Percentiles rank a stretch among this genome's conserved stretches.
These are phyloP conservation scores for Goniomonas avonlea DNA, from an alignment of 78 protist genomes.

Conservation along the genomic window DNA sequence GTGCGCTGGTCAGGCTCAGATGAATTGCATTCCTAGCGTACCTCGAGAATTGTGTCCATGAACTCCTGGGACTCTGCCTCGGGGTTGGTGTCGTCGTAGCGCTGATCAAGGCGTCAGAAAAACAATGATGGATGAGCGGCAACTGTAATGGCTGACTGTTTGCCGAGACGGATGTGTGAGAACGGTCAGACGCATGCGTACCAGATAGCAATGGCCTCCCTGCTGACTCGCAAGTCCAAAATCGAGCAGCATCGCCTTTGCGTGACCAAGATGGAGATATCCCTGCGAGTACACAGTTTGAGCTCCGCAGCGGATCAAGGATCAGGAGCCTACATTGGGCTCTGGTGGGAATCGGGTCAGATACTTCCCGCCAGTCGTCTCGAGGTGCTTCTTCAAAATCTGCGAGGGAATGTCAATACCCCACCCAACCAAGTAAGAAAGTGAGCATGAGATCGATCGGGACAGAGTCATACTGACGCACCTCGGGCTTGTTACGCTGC, in stretches of 20 bases:
- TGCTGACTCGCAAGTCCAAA: constrained; percentile 77
- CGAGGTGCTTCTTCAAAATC: constrained; percentile 21
- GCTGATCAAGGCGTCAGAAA: neutral
- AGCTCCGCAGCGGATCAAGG: neutral
- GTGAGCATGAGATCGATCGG: neutral
- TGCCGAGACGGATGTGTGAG: too few relatives aligned
- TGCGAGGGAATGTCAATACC: neutral
- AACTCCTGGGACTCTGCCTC: constrained; percentile 82
- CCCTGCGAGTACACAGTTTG: constrained; percentile 63
- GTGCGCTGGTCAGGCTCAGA: constrained; percentile 12
- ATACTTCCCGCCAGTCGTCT: constrained; percentile 67
- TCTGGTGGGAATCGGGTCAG: constrained; percentile 98
- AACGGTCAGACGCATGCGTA: too few relatives aligned
- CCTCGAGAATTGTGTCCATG: constrained; percentile 73
- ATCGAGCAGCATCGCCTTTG: constrained; percentile 92
- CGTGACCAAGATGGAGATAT: constrained; percentile 97
- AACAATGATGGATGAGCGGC: too few relatives aligned
- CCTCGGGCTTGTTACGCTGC: neutral
- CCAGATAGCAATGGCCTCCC: constrained; percentile 70
- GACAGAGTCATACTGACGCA: neutral
- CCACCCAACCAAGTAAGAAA: neutral
- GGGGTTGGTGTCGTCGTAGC: constrained; percentile 99
- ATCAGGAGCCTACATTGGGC: constrained; percentile 74
- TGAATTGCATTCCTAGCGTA: too few relatives aligned
- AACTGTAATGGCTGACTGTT: too few relatives aligned